Conservation (phyloP, 2,329 filamentous ascomycete species). For the Botrytis squamosa region DNA sequence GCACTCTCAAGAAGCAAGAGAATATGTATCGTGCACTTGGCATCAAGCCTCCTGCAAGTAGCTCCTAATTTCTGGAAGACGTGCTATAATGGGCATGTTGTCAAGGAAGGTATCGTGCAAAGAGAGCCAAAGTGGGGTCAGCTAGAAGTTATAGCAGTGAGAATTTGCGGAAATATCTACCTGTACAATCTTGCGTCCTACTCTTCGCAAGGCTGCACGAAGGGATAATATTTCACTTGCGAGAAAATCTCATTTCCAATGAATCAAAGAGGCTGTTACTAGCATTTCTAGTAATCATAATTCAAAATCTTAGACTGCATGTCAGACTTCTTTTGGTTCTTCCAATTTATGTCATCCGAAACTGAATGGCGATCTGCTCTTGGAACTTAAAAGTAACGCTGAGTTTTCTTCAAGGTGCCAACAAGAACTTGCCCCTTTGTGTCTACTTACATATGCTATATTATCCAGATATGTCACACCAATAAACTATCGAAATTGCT, state of each 20-base stretch:
- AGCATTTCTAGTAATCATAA: neutral
- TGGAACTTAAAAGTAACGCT: neutral
- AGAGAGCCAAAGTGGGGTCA: neutral
- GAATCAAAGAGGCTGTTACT: neutral
- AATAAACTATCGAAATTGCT: too few relatives aligned
- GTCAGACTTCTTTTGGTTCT: neutral
- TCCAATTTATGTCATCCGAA: neutral
- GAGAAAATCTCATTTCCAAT: neutral
- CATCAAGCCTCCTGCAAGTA: neutral
- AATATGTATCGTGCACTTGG: slow-evolving; percentile 9
- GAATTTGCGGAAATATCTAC: neutral
- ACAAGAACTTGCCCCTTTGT: neutral
- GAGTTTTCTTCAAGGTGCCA: too few relatives aligned
- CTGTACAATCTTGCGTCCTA: too few relatives aligned
- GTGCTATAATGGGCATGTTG: rapidly evolving
- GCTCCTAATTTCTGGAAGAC: rapidly evolving
- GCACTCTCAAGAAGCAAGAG: neutral
- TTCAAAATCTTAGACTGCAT: neutral
- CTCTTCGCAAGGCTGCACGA: neutral
- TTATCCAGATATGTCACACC: too few relatives aligned
- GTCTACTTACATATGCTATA: too few relatives aligned
- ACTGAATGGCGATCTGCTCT: neutral
- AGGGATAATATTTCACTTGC: rapidly evolving
- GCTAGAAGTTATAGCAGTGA: too few relatives aligned
- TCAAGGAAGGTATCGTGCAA: neutral